Percentiles rank a stretch among this genome's conserved stretches.
Conservation (phyloP, 1,284 basidiomycete genomes). For the Apiotrichum gamsii region DNA sequence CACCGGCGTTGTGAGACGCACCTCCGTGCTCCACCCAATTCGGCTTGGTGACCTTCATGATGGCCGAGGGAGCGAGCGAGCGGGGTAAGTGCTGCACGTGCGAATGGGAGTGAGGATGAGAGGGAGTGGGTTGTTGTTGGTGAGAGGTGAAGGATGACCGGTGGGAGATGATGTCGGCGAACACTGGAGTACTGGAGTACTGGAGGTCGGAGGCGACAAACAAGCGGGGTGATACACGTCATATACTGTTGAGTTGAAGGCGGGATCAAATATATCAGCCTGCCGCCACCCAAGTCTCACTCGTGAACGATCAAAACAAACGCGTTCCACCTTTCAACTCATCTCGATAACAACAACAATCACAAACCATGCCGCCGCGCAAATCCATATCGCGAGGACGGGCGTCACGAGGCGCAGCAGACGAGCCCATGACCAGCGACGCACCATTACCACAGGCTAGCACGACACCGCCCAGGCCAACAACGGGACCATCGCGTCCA, state of each 20-base stretch:
- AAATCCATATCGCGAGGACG: constrained; percentile 15
- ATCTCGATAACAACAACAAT: too few relatives aligned
- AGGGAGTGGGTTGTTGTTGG: not conserved
- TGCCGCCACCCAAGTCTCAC: not conserved
- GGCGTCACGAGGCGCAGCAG: not conserved
- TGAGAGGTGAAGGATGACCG: not conserved
- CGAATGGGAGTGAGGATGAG: not conserved
- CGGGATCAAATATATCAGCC: not conserved
- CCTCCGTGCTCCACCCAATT: constrained; percentile 47
- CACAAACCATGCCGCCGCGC: constrained; percentile 14
- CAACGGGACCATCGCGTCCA: not conserved
- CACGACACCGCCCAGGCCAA: too few relatives aligned
- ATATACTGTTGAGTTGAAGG: too few relatives aligned
- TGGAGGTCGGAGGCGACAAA: too few relatives aligned
- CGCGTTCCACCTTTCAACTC: too few relatives aligned
- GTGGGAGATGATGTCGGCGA: not conserved
- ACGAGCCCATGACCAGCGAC: not conserved
- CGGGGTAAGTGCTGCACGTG: too few relatives aligned
- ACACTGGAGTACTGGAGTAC: too few relatives aligned
- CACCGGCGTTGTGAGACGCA: too few relatives aligned
- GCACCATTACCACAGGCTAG: too few relatives aligned
- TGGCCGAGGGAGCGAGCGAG: too few relatives aligned
- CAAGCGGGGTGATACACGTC: too few relatives aligned
- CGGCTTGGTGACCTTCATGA: constrained; percentile 46
- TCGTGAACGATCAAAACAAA: too few relatives aligned